A percentile compares a stretch with the other conserved stretches of the same genome.
phyloP scores from a whole-genome alignment of 2,329 filamentous ascomycete species.

The Pseudocercospora fuligena region DNA sequence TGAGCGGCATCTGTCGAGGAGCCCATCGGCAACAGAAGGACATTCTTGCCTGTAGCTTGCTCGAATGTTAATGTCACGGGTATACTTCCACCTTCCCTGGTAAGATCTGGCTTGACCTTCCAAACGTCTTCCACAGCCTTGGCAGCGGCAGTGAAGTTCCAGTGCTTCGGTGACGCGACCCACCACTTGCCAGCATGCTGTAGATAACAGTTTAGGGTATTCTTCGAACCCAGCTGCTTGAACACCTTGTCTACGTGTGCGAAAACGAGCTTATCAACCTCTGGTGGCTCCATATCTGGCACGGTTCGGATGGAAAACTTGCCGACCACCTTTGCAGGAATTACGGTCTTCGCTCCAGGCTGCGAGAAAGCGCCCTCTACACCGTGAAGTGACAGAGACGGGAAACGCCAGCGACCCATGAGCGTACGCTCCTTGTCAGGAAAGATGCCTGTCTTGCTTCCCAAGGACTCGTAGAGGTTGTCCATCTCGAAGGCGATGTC shows the following conservation, averaged over 20 bases:
- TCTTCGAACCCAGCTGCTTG: conserved; percentile 88
- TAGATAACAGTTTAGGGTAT: conserved; percentile 78
- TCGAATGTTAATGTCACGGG: conserved; percentile 97
- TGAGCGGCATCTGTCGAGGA: conserved; percentile 88
- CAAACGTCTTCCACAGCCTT: conserved; percentile 98
- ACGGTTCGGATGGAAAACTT: conserved; percentile 99
- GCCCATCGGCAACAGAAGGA: conserved; percentile 93
- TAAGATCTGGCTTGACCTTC: conserved; percentile 91
- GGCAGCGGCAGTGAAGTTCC: conserved; percentile 93
- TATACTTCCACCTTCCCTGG: conserved; percentile 94
- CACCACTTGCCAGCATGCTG: conserved; percentile 97
- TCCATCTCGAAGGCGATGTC: conserved; percentile 95
- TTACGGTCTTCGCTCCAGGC: conserved; percentile 96
- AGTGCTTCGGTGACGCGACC: conserved; percentile 96
- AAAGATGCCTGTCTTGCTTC: conserved; percentile 84
- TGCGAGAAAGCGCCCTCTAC: conserved; percentile 93
- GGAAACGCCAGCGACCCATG: conserved; percentile 95
- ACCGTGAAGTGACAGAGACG: conserved; percentile 91
- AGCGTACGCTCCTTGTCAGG: conserved; percentile 88
- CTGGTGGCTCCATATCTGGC: conserved; percentile 92
- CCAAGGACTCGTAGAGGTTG: conserved; percentile 88
- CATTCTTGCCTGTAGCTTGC: conserved; percentile 97
- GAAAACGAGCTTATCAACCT: conserved; percentile 84
- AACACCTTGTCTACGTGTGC: conserved; percentile 84
- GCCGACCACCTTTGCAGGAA: conserved; percentile 94